Evolutionary conservation across 2,329 filamentous ascomycete genomes (phyloP).

Genomic region (Hypoxylon sp.): DNA sequence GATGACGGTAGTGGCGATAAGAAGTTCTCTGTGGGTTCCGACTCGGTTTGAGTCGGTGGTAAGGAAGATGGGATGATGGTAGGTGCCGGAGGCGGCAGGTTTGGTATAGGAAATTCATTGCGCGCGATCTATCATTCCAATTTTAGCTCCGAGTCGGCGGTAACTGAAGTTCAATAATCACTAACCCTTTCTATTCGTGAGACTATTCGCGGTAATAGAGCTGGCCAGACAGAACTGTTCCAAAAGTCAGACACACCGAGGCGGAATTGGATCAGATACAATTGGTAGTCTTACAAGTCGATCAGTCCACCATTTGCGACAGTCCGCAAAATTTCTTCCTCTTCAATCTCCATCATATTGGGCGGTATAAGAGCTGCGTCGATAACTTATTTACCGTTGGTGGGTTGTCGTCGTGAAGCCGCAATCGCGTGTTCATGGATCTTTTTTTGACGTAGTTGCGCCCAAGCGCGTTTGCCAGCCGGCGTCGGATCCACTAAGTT

Average conservation of each 20-base stretch:
- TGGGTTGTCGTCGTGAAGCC: constrained; percentile 16
- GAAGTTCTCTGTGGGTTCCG: constrained; percentile 59
- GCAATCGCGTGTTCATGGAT: constrained; percentile 37
- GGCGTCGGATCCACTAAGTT: constrained; percentile 14
- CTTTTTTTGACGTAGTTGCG: constrained; percentile 45
- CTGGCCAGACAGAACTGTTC: constrained; percentile 58
- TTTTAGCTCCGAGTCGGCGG: constrained; percentile 15
- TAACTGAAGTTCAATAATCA: not conserved
- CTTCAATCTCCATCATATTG: constrained; percentile 70
- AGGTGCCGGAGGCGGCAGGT: constrained; percentile 59
- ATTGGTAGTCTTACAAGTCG: constrained; percentile 65
- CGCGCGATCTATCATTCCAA: constrained; percentile 74
- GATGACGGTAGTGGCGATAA: constrained; percentile 64
- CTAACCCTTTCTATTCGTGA: constrained; percentile 67
- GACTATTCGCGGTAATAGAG: constrained; percentile 57
- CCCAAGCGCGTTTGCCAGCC: constrained; percentile 32
- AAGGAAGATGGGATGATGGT: constrained; percentile 50
- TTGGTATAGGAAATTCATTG: constrained; percentile 81
- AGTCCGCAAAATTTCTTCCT: constrained; percentile 64
- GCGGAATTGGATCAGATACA: constrained; percentile 11
- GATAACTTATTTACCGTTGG: constrained; percentile 2
- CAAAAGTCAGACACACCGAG: constrained; percentile 44
- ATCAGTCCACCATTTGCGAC: constrained; percentile 68
- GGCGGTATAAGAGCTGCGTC: constrained; percentile 13
- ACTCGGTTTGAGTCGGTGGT: constrained; percentile 56